Base-by-base conservation (phyloP, 2,329 filamentous ascomycete genomes). In the Fusarium sp. region DNA sequence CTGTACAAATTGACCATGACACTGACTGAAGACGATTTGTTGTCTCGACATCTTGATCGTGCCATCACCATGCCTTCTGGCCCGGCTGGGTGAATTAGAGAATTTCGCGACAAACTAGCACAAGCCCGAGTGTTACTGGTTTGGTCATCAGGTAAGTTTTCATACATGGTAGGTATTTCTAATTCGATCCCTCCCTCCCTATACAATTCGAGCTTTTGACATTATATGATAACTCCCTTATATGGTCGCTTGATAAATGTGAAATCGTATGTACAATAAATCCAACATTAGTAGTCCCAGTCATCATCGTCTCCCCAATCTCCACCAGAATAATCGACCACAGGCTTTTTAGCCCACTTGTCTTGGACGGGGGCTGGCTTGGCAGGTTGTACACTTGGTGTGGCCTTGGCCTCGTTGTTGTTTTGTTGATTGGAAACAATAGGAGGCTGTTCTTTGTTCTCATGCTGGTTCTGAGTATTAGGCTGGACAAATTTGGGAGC, bases 301-400 rank as follows among this genome's bases (percentile, higher is more conserved):
- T 74, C 71, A 37, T 74, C 72, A 3, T 74, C 71, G 14, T 72
- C 71, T 39, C 71, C 71, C 71, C 71, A 73, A 25, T 71, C 71
- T 32, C 71, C 71, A 11, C 71, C 71, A 47, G 71, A 73, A 49
- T 73, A 73, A 37, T 73, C 71, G 23, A 63, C 64, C 19, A 58
- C 57, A 13, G 67, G 62, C 23, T 73, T 73, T 54, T 73, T 72
- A 46, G 71, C 65, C 71, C 71, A 73, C 30, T 73, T 73, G 6
- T 73, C 69, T 22, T 72, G 57, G 7, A 40, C 30, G 6, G 56
- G 47, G 9, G 52, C 23, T 35, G 67, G 23, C 9, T 45, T 45
- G 11, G 44, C 19, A 30, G 50, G 10, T 8, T 62, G 50, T 7
- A 41, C 20, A 17, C 30, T 20, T 5, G 53, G 32, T n/a, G 46